Conservation (phyloP, 176 grass and related monocot species). For the Carex parvula region DNA sequence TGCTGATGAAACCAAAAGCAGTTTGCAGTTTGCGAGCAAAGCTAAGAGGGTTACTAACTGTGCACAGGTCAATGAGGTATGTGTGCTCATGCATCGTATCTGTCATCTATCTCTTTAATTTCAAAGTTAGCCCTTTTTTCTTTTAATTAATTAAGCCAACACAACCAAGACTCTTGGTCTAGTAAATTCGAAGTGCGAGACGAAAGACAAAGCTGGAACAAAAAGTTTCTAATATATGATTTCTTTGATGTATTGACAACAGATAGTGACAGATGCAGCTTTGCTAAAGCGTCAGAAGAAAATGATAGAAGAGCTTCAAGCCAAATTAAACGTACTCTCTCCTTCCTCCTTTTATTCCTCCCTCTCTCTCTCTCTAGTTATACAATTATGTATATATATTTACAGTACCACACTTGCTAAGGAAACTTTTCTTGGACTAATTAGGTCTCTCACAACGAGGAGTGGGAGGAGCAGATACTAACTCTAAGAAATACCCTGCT, state of each 20-base stretch:
- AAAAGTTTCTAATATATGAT: conserved; percentile 21
- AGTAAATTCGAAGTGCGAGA: background rate
- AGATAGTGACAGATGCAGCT: conserved; percentile 98
- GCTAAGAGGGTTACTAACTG: conserved; percentile 89
- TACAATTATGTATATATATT: background rate
- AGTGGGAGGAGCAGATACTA: conserved; percentile 90
- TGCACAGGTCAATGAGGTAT: conserved; percentile 82
- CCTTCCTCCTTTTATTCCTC: background rate
- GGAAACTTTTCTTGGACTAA: conserved; percentile 26
- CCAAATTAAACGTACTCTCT: conserved; percentile 54
- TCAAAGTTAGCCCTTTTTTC: background rate
- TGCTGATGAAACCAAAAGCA: conserved; percentile 93
- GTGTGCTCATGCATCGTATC: background rate
- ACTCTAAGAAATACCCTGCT: conserved; percentile 80
- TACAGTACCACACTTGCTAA: background rate
- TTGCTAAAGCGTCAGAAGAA: conserved; percentile 86
- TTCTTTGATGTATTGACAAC: conserved; percentile 27
- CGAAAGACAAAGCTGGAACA: background rate
- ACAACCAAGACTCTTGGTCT: background rate
- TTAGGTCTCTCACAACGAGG: conserved; percentile 85
- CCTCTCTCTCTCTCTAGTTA: background rate
- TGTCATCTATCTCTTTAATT: background rate
- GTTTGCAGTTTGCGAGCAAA: conserved; percentile 84
- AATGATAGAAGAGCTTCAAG: conserved; percentile 88
- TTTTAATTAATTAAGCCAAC: background rate